Evolutionary conservation across 306 rosid species (phyloP).

Genomic region (Vachellia pachyceras): DNA sequence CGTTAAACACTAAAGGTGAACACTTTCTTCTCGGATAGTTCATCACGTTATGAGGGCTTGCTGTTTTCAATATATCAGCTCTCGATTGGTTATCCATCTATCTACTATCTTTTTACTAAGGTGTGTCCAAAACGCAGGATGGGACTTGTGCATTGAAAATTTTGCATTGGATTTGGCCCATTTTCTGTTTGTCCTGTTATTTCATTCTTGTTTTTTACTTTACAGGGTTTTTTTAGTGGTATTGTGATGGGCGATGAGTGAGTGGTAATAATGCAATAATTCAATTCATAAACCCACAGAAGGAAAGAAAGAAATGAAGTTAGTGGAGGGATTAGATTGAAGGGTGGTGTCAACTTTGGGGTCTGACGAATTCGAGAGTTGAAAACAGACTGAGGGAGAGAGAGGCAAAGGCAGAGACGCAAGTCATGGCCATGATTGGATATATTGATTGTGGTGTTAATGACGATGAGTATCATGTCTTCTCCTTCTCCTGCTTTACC

Average conservation of each 20-base stretch:
- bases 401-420: not conserved
- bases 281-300: not conserved
- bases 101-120: too few relatives aligned
- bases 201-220: not conserved
- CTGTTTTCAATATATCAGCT: too few relatives aligned
- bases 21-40: too few relatives aligned
- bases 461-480: not conserved
- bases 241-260: too few relatives aligned
- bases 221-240: not conserved
- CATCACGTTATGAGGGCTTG: too few relatives aligned
- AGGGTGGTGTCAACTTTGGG: not conserved
- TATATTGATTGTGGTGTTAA: conserved; percentile 6
- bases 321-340: not conserved
- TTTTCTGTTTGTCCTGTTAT: not conserved
- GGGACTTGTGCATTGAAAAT: not conserved
- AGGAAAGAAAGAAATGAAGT: not conserved
- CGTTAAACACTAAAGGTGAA: too few relatives aligned
- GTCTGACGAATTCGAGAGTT: not conserved
- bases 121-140: not conserved
- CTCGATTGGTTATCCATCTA: too few relatives aligned
- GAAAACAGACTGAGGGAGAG: not conserved
- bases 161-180: not conserved
- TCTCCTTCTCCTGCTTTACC: not conserved
- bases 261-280: not conserved
- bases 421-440: not conserved